These are phyloP conservation scores for Cyclotella kingstonii DNA, from an alignment of 108 stramenopile species.

Conservation along the genomic window DNA sequence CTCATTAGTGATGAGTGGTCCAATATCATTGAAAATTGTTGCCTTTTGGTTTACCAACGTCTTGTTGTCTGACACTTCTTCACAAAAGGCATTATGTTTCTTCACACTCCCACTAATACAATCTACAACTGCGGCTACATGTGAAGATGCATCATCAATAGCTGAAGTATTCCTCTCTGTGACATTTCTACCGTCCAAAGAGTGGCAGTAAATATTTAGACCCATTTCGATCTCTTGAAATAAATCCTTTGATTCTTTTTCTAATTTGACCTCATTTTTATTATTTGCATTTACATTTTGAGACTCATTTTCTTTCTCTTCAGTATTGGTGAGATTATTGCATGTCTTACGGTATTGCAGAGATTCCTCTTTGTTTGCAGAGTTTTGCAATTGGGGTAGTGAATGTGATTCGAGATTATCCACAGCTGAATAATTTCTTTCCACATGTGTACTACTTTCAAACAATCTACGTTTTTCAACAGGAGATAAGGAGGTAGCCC, in stretches of 20 bases:
- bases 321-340: neutral
- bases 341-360: neutral
- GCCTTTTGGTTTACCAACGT: too few relatives aligned
- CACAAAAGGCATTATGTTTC: too few relatives aligned
- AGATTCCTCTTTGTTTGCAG: neutral
- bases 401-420: neutral
- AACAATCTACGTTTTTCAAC: constrained; percentile 1
- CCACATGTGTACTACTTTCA: neutral
- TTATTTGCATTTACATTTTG: neutral
- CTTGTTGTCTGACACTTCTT: too few relatives aligned
- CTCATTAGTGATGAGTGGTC: too few relatives aligned
- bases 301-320: neutral
- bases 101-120: too few relatives aligned
- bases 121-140: too few relatives aligned
- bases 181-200: too few relatives aligned
- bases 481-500: constrained; percentile 1
- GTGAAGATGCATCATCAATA: too few relatives aligned
- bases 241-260: constrained; percentile 21
- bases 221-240: constrained; percentile 42
- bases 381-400: constrained; percentile 1
- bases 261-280: neutral
- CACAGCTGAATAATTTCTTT: neutral
- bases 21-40: too few relatives aligned
- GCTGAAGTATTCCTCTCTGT: too few relatives aligned
- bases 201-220: too few relatives aligned